These are phyloP conservation scores for Botrytis fabae DNA, from an alignment of 2,329 filamentous ascomycete species.

Conservation along the genomic window DNA sequence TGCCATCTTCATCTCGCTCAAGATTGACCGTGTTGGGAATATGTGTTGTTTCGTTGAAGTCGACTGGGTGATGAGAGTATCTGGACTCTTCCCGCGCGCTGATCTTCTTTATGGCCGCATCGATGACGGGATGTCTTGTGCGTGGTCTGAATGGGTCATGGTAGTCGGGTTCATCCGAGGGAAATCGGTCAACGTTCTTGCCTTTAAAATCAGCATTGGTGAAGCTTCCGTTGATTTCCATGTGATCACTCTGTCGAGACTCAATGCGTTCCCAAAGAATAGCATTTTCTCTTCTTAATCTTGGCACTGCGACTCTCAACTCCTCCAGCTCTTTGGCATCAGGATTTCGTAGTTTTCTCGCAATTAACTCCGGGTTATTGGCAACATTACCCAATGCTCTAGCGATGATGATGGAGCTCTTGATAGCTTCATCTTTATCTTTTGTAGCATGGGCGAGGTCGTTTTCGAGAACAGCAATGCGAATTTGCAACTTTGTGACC, in stretches of 20 bases:
- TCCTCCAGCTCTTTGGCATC: conserved; percentile 20
- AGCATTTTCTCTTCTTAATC: conserved; percentile 29
- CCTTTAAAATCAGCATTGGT: not conserved
- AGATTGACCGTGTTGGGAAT: not conserved
- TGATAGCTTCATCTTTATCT: conserved; percentile 29
- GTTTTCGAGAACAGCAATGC: conserved; percentile 34
- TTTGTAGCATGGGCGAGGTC: conserved; percentile 29
- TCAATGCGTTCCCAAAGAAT: conserved; percentile 17
- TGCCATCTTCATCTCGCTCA: not conserved
- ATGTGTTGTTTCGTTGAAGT: not conserved
- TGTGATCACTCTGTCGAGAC: not conserved
- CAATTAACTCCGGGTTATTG: not conserved
- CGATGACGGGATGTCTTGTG: not conserved
- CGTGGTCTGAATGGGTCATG: not conserved
- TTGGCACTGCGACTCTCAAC: conserved; percentile 30
- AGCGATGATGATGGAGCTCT: conserved; percentile 26
- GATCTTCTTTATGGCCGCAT: not conserved
- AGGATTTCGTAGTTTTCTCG: not conserved
- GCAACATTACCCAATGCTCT: conserved; percentile 16
- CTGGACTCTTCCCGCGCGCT: not conserved
- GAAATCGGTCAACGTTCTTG: not conserved
- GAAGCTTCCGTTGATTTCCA: not conserved
- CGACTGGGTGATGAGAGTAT: not conserved
- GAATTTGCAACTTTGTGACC: conserved; percentile 27
- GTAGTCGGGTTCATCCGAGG: not conserved